A percentile compares a stretch with the other conserved stretches of the same genome.
phyloP scores from a whole-genome alignment of 805 yeast genomes.

The Suhomyces faveliae region DNA sequence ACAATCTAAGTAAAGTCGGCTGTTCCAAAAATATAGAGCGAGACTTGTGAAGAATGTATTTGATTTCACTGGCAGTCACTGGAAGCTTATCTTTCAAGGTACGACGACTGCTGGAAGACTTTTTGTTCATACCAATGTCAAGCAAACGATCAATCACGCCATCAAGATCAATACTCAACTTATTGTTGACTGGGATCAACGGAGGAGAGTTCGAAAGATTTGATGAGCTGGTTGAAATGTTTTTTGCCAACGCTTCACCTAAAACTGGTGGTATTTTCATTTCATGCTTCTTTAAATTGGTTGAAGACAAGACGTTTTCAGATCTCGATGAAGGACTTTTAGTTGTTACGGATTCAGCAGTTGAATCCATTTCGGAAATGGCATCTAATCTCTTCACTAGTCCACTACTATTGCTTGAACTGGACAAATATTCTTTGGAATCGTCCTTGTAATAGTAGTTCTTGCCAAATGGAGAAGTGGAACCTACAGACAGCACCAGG shows the following conservation, averaged over 20 bases:
- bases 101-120: slow-evolving; percentile 14
- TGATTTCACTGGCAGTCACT: slow-evolving; percentile 52
- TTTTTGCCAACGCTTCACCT: slow-evolving; percentile 8
- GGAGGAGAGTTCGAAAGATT: slow-evolving; percentile 25
- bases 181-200: slow-evolving; percentile 16
- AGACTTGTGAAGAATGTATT: slow-evolving; percentile 54
- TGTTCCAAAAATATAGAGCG: slow-evolving; percentile 61
- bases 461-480: slow-evolving; percentile 18
- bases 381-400: slow-evolving; percentile 4
- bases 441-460: slow-evolving; percentile 7
- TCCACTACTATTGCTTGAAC: background rate
- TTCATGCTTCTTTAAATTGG: slow-evolving; percentile 12
- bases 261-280: slow-evolving; percentile 5
- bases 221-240: slow-evolving; percentile 16
- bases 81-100: slow-evolving; percentile 47
- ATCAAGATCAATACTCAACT: slow-evolving; percentile 53
- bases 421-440: slow-evolving; percentile 2
- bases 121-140: slow-evolving; percentile 40
- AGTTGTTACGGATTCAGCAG: slow-evolving; percentile 20
- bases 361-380: slow-evolving; percentile 18
- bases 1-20: slow-evolving; percentile 61
- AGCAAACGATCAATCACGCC: slow-evolving; percentile 60
- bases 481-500: slow-evolving; percentile 38
- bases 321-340: slow-evolving; percentile 13
- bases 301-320: slow-evolving; percentile 5